Evolutionary conservation across 1,139 yeast species (phyloP).

Genomic region (Zhuliangozyma blackwelliae): DNA sequence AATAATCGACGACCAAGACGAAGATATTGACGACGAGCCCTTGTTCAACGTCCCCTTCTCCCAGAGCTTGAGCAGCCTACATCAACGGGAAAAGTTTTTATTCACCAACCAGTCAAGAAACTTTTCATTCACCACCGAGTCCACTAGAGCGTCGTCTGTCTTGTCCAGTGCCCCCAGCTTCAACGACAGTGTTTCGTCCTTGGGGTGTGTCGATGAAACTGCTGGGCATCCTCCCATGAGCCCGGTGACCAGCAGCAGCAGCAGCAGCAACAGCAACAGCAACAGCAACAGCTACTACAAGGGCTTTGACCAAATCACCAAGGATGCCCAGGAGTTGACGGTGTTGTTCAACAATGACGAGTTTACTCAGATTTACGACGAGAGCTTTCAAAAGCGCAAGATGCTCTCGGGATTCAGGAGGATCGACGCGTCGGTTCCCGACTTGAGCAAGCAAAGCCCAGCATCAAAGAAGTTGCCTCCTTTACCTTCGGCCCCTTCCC

Average conservation of each 20-base stretch:
- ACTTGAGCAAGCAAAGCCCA: not conserved
- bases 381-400: slow-evolving; percentile 30
- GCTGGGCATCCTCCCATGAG: not conserved
- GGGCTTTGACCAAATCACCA: slow-evolving; percentile 25
- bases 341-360: slow-evolving; percentile 33
- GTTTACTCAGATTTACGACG: slow-evolving; percentile 34
- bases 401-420: slow-evolving; percentile 22
- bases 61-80: slow-evolving; percentile 37
- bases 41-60: slow-evolving; percentile 65
- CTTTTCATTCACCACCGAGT: slow-evolving; percentile 22
- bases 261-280: no score
- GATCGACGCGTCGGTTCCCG: slow-evolving; percentile 5
- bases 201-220: slow-evolving; percentile 13
- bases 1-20: slow-evolving; percentile 43
- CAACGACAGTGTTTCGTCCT: slow-evolving; percentile 15
- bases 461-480: no score
- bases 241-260: no score
- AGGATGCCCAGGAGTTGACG: slow-evolving; percentile 50
- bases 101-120: slow-evolving; percentile 19
- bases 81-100: slow-evolving; percentile 22
- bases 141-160: slow-evolving; percentile 44
- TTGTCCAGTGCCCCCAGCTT: slow-evolving; percentile 23
- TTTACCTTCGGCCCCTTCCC: no score
- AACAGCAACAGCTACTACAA: not conserved
- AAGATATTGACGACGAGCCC: slow-evolving; percentile 28